phyloP scores from a whole-genome alignment of 2,329 filamentous ascomycete species.

The Penicillium sp. region DNA sequence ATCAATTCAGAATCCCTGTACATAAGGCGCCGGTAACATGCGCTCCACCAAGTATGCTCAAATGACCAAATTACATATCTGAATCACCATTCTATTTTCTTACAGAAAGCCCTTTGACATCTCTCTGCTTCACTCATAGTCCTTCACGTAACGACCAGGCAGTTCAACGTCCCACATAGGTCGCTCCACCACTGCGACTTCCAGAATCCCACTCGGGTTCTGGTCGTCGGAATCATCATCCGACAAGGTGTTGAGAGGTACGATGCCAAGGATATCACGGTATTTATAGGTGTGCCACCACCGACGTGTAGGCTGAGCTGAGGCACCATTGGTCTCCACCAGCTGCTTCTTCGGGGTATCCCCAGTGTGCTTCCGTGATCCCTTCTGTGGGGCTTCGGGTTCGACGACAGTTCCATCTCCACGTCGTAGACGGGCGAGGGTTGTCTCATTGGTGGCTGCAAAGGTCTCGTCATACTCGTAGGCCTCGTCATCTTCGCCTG shows the following conservation, averaged over 20 bases:
- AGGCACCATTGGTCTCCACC: constrained; percentile 23
- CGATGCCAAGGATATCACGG: constrained; percentile 79
- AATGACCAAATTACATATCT: constrained; percentile 15
- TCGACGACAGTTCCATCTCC: constrained; percentile 20
- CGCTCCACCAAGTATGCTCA: constrained; percentile 19
- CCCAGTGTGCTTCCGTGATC: constrained; percentile 12
- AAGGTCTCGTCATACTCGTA: constrained; percentile 35
- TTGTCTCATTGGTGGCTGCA: constrained; percentile 28
- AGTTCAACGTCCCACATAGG: constrained; percentile 80
- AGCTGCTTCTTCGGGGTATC: constrained; percentile 27
- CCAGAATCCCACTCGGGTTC: constrained; percentile 39
- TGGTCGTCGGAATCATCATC: constrained; percentile 31
- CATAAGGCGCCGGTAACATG: constrained; percentile 21
- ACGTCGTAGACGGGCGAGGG: constrained; percentile 32
- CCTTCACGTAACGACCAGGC: constrained; percentile 66
- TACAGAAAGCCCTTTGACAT: constrained; percentile 2
- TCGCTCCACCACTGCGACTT: constrained; percentile 85
- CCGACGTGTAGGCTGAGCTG: constrained; percentile 28
- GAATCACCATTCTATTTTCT: constrained; percentile 9
- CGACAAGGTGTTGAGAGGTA: constrained; percentile 51
- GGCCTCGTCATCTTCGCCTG: constrained; percentile 32
- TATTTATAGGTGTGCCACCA: constrained; percentile 90
- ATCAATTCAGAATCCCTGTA: constrained; percentile 17
- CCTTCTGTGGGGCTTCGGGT: constrained; percentile 22
- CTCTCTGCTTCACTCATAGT: constrained; percentile 43